Evolutionary conservation across 306 rosid genomes (phyloP).

Genomic region (Malus sieversii): DNA sequence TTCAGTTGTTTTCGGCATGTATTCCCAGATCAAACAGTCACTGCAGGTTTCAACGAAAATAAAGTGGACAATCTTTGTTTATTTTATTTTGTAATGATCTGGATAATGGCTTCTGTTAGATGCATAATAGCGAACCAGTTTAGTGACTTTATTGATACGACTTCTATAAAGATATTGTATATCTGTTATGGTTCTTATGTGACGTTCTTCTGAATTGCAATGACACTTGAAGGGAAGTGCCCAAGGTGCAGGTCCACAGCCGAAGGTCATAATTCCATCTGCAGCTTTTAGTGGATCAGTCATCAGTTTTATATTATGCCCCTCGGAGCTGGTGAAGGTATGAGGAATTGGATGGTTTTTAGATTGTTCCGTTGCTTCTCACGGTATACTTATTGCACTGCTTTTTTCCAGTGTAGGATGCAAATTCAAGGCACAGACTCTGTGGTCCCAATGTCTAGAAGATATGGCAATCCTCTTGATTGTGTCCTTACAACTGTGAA

Average conservation of each 20-base stretch:
- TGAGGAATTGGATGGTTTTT: conserved; percentile 14
- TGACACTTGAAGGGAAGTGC: conserved; percentile 53
- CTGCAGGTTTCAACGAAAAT: conserved; percentile 65
- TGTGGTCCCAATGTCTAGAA: conserved; percentile 51
- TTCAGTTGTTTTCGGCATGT: conserved; percentile 80
- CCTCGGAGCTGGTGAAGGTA: conserved; percentile 90
- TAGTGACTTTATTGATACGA: conserved; percentile 1
- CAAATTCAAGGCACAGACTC: conserved; percentile 91
- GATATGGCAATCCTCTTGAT: conserved; percentile 71
- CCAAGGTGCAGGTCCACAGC: conserved; percentile 51
- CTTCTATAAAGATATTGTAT: conserved; percentile 8
- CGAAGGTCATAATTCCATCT: conserved; percentile 70
- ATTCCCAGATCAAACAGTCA: conserved; percentile 65
- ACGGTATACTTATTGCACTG: conserved; percentile 18
- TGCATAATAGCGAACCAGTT: neutral
- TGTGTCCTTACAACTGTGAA: conserved; percentile 57
- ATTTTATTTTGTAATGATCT: conserved; percentile 13
- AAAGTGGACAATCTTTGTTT: conserved; percentile 8
- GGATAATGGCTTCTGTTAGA: conserved; percentile 5
- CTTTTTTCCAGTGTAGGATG: conserved; percentile 90
- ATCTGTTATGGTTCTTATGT: conserved; percentile 3
- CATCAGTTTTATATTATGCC: conserved; percentile 82
- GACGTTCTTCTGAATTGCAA: conserved; percentile 7
- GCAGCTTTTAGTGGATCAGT: conserved; percentile 81
- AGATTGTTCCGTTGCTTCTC: conserved; percentile 7